Evolutionary conservation across 1,284 basidiomycete species (phyloP).

Genomic region (Inonotus obliquus): DNA sequence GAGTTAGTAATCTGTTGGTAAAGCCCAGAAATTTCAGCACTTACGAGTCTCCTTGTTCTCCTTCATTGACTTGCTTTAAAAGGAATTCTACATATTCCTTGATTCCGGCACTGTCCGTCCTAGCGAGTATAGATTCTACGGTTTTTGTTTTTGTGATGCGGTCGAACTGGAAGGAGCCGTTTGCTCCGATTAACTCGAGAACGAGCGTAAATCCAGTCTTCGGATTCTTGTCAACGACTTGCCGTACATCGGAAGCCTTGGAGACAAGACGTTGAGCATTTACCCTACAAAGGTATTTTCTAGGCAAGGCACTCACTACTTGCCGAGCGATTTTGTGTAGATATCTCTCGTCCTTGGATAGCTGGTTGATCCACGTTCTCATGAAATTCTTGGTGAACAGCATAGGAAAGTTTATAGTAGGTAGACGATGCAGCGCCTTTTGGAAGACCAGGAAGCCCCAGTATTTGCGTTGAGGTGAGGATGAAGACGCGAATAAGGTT

Average conservation of each 20-base stretch:
- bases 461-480: constrained; percentile 88
- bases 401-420: constrained; percentile 68
- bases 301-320: constrained; percentile 47
- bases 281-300: constrained; percentile 1
- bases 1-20: constrained; percentile 4
- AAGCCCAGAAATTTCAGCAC: constrained; percentile 19
- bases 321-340: constrained; percentile 85
- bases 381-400: constrained; percentile 95
- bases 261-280: constrained; percentile 1
- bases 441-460: constrained; percentile 95
- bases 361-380: constrained; percentile 95
- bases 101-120: constrained; percentile 75
- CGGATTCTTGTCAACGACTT: constrained; percentile 73
- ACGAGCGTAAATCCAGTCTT: constrained; percentile 83
- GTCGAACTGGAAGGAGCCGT: constrained; percentile 89
- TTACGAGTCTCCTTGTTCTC: constrained; percentile 39
- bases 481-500: constrained; percentile 78
- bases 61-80: constrained; percentile 55
- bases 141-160: constrained; percentile 91
- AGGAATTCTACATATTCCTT: constrained; percentile 75
- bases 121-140: constrained; percentile 79
- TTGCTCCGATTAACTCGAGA: constrained; percentile 79
- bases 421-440: constrained; percentile 70
- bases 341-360: constrained; percentile 83
- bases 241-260: constrained; percentile 72